Evolutionary conservation across 805 yeast species (phyloP), one percentile per base, ranked within the genome.

Genomic region (Hyphopichia homilentoma): DNA sequence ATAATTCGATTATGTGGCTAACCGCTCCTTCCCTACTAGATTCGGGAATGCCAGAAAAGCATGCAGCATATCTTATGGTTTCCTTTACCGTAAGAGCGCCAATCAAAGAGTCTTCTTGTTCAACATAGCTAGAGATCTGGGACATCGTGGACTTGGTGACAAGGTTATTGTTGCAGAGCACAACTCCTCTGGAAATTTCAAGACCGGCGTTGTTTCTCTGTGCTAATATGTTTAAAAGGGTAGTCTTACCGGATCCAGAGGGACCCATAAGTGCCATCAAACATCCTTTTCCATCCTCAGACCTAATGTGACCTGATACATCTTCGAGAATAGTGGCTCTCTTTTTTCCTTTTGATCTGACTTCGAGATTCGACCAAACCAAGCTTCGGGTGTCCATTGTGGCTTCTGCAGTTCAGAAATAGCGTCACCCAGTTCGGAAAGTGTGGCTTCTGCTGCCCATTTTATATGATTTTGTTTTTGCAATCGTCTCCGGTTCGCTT

Each of bases 31-130:
- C 14, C 54, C 57, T 6, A 39, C 43, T 3, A 38, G 33, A 4
- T 69, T 8, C 81, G 84, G 78, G 11, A 85, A 56, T 39, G 95
- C 61, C 29, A 87, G 55, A 26, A 63, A 70, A 0, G 94, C 95
- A 19, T 88, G 87, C 75, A 17, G 81, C 71, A 57, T 68, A 84
- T 34, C 66, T 65, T 15, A 86, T 58, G 0, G 95, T 84, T 55
- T 86, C 96, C 30, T 79, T 54, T 2, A 87, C 95, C 0, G 95
- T 85, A 34, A 86, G 61, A 6, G 78, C 67, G 1, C 89, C 74
- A 25, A 84, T 59, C 33, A 86, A 61, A 23, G 84, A 79, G 40
- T 77, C 80, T 50, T 86, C 95, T 43, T 81, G 85, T 49, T 86
- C 74, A 14, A 86, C 95, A 56, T 82, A 86, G 0, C 89, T 84